Conservation (phyloP, 1,284 basidiomycete species). For the Mycosarcoma maydis region DNA sequence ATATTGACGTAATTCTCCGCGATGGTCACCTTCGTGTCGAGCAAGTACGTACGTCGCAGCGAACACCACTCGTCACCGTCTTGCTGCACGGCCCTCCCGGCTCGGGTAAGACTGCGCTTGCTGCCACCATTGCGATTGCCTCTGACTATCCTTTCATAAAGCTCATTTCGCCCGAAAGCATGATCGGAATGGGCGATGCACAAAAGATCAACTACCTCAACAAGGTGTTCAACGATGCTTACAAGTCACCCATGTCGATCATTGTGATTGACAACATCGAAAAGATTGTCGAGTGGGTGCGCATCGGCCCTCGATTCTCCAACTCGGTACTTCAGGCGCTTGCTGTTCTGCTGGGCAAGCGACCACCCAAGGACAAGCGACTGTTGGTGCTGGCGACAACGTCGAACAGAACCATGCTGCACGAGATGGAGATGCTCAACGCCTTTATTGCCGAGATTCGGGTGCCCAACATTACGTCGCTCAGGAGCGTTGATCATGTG, state of each 20-base stretch:
- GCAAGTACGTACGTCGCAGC: constrained; percentile 88
- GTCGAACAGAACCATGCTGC: constrained; percentile 84
- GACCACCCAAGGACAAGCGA: constrained; percentile 94
- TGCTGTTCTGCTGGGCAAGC: constrained; percentile 85
- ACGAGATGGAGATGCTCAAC: constrained; percentile 87
- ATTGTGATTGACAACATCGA: constrained; percentile 83
- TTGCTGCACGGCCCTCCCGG: constrained; percentile 88
- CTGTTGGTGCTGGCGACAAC: constrained; percentile 92
- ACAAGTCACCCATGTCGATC: constrained; percentile 95
- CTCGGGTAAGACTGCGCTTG: constrained; percentile 93
- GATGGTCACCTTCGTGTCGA: constrained; percentile 93
- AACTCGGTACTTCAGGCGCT: constrained; percentile 92
- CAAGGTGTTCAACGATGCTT: constrained; percentile 94
- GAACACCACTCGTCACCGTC: constrained; percentile 91
- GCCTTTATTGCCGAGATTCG: constrained; percentile 88
- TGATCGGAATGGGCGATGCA: constrained; percentile 91
- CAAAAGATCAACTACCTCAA: constrained; percentile 92
- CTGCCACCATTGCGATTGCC: constrained; percentile 90
- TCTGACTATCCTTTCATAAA: constrained; percentile 98
- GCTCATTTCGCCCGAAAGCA: constrained; percentile 91
- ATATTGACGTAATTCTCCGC: constrained; percentile 79
- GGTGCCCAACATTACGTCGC: constrained; percentile 81
- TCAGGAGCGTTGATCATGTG: constrained; percentile 79
- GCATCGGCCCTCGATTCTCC: constrained; percentile 94
- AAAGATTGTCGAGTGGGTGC: constrained; percentile 77